Evolutionary conservation across 176 grass and related monocot species (phyloP), one percentile per base, ranked within the genome.

Genomic region (Elaeis guineensis): DNA sequence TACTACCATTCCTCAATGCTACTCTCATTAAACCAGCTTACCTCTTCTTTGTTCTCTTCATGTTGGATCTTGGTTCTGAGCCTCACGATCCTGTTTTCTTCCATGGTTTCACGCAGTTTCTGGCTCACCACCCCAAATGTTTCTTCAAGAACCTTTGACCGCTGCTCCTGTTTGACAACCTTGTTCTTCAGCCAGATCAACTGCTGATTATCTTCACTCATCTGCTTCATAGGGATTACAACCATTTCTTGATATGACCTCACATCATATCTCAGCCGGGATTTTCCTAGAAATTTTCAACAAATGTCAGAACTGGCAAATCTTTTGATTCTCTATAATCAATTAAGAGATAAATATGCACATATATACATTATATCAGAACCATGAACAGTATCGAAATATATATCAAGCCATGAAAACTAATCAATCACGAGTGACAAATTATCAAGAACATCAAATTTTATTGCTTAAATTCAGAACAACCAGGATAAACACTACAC

Each of bases 231-330:
- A 16, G 69, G 81, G 16, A 55, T 63, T 15, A 98, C 87, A 69
- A 98, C 84, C 93, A 83, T 92, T 70, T 98, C 84, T 51, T 92
- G 80, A 61, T 98, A 85, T 63, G 93, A 98, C 70, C 17, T 85
- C 81, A 83, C 61, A 18, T 98, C 87, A 5, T 85, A 92, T 63
- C 85, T 92, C 73, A 89, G 54, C 32, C 73, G 62, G 20, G 54
- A 77, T 74, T 98, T 89, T 6, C 84, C 92, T 97, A 44, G 72
- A 59, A 63, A 76, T 53, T 51, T 32, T 69, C 20, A 64, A 54
- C 35, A 20, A 65, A 54, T 15, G 54, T 61, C 17, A 62, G 49
- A 79, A 44, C 35, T 44, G 11, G 35, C 35, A 44, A 44, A 44
- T 44, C 35, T 14, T 44, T 44, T 44, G 35, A 44, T 44, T 44